A percentile compares a stretch with the other conserved stretches of the same genome.
Evolutionary conservation across 2,329 filamentous ascomycete genomes (phyloP).

Genomic region (Alternaria viburni): DNA sequence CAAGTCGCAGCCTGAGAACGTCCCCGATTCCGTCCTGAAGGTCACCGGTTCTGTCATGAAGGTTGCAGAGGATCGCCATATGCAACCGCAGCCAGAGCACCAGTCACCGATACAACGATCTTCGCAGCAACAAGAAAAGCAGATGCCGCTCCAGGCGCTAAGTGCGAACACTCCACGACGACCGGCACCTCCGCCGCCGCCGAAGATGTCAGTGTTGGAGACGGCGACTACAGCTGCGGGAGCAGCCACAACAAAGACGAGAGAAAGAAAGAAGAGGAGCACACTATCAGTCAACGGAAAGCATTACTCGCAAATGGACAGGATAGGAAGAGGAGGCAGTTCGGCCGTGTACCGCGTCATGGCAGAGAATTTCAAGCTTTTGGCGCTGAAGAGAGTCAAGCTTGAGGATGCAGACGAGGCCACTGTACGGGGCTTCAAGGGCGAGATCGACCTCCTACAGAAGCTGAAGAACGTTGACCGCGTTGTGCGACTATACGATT

Average conservation of each 20-base stretch:
- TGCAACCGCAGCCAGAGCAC: slow-evolving; percentile 27
- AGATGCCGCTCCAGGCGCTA: slow-evolving; percentile 58
- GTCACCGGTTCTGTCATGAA: slow-evolving; percentile 46
- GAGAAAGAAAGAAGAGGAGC: slow-evolving; percentile 76
- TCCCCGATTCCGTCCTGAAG: slow-evolving; percentile 38
- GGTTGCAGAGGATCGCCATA: slow-evolving; percentile 33
- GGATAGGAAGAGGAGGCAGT: slow-evolving; percentile 89
- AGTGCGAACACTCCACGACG: slow-evolving; percentile 77
- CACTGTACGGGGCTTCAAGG: slow-evolving; percentile 86
- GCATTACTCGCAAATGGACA: slow-evolving; percentile 86
- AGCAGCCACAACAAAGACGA: slow-evolving; percentile 74
- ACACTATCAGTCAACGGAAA: slow-evolving; percentile 90
- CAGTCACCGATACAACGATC: slow-evolving; percentile 40
- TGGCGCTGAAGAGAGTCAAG: slow-evolving; percentile 91
- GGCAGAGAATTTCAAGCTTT: slow-evolving; percentile 94
- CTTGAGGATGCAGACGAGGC: slow-evolving; percentile 86
- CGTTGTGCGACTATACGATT: slow-evolving; percentile 89
- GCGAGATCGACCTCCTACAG: slow-evolving; percentile 89
- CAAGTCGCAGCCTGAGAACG: slow-evolving; percentile 36
- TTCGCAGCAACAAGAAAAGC: slow-evolving; percentile 53
- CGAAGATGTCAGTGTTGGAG: slow-evolving; percentile 97
- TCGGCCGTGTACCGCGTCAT: slow-evolving; percentile 96
- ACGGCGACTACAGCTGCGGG: slow-evolving; percentile 85
- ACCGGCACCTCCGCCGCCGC: slow-evolving; percentile 78
- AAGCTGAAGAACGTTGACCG: slow-evolving; percentile 84